Base-by-base conservation (phyloP, 768 basidiomycete species). In the Hortiboletus flavorubellus region DNA sequence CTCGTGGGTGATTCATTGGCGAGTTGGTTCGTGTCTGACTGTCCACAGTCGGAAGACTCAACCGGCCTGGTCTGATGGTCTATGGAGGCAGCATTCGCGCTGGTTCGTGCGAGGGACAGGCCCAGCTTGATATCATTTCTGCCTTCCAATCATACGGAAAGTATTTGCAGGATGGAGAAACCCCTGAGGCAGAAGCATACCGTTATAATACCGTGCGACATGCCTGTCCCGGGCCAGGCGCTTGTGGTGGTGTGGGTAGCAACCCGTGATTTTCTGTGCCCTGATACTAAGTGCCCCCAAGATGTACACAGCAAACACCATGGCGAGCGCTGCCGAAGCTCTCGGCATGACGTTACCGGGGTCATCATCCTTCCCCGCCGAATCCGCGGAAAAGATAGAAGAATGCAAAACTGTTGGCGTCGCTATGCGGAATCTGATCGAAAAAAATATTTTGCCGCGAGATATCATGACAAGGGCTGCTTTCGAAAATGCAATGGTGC, bases 231-330 rank as follows among this genome's bases (percentile, higher is more conserved):
- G 96, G 96, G 43, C 85, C 95, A 21, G 97, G 97, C 50, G 94
- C 96, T 47, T 99, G 97, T 72, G 97, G 97, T 69, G 96, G 95
- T 60, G 93, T 95, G 70, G 72, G 91, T 81, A 37, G 50, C 58
- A 50, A n/a, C 9, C 11, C 40, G 38, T 44, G 23, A 40, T 23
- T 33, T 31, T 44, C 39, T 10, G 0, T 38, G 8, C 42, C 10
- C 12, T 29, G 21, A 61, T 56, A 14, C 55, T 66, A 33, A 53
- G 56, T 43, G 16, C 16, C 31, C 33, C 48, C 8, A 68, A 94
- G 93, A 95, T 96, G 93, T 96, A 96, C 72, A 97, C 94, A 6
- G 92, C 93, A 34, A 99, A 98, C 72, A 98, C 97, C 3, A 98
- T 99, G 92, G 93, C 96, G 5, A 93, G 91, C 60, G 93, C 94